These are phyloP conservation scores for Quercus suber DNA, from an alignment of 306 rosid genomes.

Conservation along the genomic window DNA sequence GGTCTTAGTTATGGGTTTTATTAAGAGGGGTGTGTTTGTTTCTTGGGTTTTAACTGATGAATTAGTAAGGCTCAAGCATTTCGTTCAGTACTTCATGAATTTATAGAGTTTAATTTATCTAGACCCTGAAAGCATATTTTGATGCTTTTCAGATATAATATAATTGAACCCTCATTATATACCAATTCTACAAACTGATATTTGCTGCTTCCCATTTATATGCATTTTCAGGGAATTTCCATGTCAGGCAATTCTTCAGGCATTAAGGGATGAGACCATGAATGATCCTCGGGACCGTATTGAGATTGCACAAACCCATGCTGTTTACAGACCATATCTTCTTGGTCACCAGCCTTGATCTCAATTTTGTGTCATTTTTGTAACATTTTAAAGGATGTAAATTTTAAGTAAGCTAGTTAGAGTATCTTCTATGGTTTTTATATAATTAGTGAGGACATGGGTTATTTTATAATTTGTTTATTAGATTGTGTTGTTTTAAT, in stretches of 20 bases:
- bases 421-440: background rate
- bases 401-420: background rate
- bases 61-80: too few relatives aligned
- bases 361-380: slow-evolving; percentile 19
- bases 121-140: too few relatives aligned
- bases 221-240: slow-evolving; percentile 62
- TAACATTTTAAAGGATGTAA: background rate
- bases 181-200: background rate
- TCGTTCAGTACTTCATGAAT: too few relatives aligned
- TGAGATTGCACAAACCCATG: slow-evolving; percentile 84
- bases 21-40: too few relatives aligned
- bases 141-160: background rate
- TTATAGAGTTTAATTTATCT: background rate
- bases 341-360: slow-evolving; percentile 59
- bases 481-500: background rate
- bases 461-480: background rate
- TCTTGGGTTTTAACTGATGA: too few relatives aligned
- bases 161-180: background rate
- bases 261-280: slow-evolving; percentile 79
- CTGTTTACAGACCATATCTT: slow-evolving; percentile 79
- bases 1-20: too few relatives aligned
- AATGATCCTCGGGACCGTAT: slow-evolving; percentile 94
- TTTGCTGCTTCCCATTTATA: slow-evolving; percentile 7
- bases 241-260: slow-evolving; percentile 76
- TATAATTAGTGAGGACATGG: background rate